Base-by-base conservation (phyloP, 495 filamentous ascomycete species). In the Pseudoneurospora amorphoporcata region DNA sequence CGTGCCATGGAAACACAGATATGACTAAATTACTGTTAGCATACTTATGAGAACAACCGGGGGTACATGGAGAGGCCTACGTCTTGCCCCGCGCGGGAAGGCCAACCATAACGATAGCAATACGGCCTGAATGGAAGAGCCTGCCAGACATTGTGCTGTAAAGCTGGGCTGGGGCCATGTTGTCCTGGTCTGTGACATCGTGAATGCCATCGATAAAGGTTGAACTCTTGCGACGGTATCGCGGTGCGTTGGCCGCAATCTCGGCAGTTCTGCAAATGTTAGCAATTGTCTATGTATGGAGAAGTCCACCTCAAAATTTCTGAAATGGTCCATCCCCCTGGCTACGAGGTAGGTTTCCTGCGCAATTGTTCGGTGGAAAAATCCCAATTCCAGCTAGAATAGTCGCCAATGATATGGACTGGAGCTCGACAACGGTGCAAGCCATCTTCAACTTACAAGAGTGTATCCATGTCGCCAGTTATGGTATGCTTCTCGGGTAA, bases 191-290 rank as follows among this genome's bases (percentile, higher is more conserved):
- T 2, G 92, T 89, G 71, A 97, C 86, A 83, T 98, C 95, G 83
- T 99, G 96, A 75, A 99, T 97, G 19, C 93, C 95, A 88, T 99
- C 96, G 77, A 97, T 91, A 81, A 96, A 97, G 42, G 94, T 97
- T 72, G 93, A 97, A 68, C 94, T 97, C 81, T 92, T 91, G 73
- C 95, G 92, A 72, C 94, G 89, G 74, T 88, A 88, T 35, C 91
- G 90, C 61, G 92, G 92, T 69, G 94, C 93, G 80, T 91, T 95
- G 45, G 91, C 92, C 77, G 92, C 91, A 74, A 97, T 90, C 76
- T 97, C 92, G 73, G 93, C 94, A 23, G 94, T 95, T 70, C 90
- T 92, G 73, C 8, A 32, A 73, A 45, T 41, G 73, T 81, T 71
- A 80, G 76, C 72, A 68, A 35, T 19, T n/a, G 45, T 12, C 47